A percentile compares a stretch with the other conserved stretches of the same genome.
Conservation (phyloP, 768 basidiomycete genomes). For the Tulasnella sp. region DNA sequence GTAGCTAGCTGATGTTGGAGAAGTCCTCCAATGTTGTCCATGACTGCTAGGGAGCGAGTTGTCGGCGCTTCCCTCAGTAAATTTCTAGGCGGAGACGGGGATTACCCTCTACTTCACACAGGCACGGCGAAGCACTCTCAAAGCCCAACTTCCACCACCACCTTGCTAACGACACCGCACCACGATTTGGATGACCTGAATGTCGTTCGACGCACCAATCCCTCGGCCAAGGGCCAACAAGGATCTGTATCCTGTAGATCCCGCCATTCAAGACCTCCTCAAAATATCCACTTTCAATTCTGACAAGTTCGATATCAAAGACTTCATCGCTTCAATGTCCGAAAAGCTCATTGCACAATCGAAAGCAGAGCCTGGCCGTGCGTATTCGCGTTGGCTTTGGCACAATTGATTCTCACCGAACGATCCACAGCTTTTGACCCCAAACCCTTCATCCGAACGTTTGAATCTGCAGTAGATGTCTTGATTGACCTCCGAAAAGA, state of each 20-base stretch:
- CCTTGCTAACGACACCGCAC: not conserved
- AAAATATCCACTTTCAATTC: slow-evolving; percentile 39
- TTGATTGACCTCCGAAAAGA: slow-evolving; percentile 84
- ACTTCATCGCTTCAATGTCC: slow-evolving; percentile 79
- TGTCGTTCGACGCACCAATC: not conserved
- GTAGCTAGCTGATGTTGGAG: slow-evolving; percentile 70
- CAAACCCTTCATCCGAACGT: slow-evolving; percentile 85
- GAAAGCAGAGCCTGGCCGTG: slow-evolving; percentile 76
- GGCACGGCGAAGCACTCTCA: not conserved
- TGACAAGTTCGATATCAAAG: slow-evolving; percentile 90
- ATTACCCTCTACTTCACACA: not conserved
- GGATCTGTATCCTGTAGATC: slow-evolving; percentile 52
- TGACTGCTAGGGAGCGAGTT: slow-evolving; percentile 1
- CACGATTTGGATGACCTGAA: slow-evolving; percentile 21
- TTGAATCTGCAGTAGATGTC: slow-evolving; percentile 85
- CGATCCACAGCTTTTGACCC: slow-evolving; percentile 76
- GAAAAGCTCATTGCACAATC: slow-evolving; percentile 86
- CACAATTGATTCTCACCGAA: not conserved
- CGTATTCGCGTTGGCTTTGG: slow-evolving; percentile 38
- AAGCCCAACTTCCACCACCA: not conserved
- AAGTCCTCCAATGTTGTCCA: slow-evolving; percentile 46
- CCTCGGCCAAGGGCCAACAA: slow-evolving; percentile 15
- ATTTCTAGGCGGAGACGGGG: slow-evolving; percentile 2
- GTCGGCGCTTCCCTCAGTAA: not conserved
- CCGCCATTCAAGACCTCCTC: slow-evolving; percentile 46